Base-by-base conservation (phyloP, 495 filamentous ascomycete species). In the Hypoxylon subgilvum region DNA sequence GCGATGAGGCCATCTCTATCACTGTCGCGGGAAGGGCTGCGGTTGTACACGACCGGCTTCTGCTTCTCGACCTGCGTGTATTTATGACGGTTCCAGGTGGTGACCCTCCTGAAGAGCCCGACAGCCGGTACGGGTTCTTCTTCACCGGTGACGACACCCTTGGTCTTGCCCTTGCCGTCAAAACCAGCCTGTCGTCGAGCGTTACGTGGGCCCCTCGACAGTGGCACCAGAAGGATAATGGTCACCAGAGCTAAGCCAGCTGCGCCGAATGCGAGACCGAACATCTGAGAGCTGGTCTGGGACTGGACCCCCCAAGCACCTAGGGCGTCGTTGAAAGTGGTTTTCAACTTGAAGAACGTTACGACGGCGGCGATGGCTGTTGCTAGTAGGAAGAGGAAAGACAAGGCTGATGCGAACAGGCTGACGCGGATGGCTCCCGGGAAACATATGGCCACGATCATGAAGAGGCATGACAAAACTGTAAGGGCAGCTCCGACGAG, bases 21-120 rank as follows among this genome's bases (percentile, higher is more conserved):
- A 35, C 35, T 41, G 0, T 52, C 62, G 6, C 40, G 51, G 9
- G 61, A 55, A 16, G 14, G 12, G 14, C 39, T 34, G 22, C 34
- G 56, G 1, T 31, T 36, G 16, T 43, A 47, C 12, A 47, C 22
- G 12, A 65, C 34, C 12, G 50, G 47, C 14, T 36, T 59, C 28
- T 72, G 69, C 38, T 64, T 63, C 35, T 74, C 71, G 39, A 75
- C 46, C 52, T 69, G 68, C 8, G 66, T 64, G 30, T 77, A 77
- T 40, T 67, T 70, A 50, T 72, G 72, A 2, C 53, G 62, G 7
- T 47, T 41, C 52, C 58, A 64, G n/a, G 61, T 61, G 0, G 61
- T 65, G 3, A 71, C 28, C 3, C 58, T 57, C 16, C 36, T 42
- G 16, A 67, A 27, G 22, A 68, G 45, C 1, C 36, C 46, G n/a